These are phyloP conservation scores for Russula dissimulans DNA, from an alignment of 768 basidiomycete species.

Conservation along the genomic window DNA sequence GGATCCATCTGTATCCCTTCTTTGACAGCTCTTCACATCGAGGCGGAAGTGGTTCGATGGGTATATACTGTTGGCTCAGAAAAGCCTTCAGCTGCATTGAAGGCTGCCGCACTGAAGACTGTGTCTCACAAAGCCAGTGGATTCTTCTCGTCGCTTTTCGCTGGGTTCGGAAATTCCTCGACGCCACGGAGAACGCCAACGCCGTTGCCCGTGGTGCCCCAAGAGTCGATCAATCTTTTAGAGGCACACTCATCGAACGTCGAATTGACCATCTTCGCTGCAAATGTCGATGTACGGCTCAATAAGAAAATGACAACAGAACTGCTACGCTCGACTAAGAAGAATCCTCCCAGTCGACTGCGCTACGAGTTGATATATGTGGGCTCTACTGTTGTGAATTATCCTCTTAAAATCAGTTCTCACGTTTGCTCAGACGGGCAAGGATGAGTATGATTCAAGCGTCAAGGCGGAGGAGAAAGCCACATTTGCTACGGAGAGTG, in stretches of 20 bases:
- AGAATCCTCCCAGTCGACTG: constrained; percentile 72
- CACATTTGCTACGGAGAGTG: constrained; percentile 56
- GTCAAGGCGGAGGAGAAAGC: constrained; percentile 55
- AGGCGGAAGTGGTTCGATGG: constrained; percentile 73
- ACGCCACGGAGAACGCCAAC: constrained; percentile 27
- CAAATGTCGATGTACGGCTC: constrained; percentile 53
- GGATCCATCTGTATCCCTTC: constrained; percentile 1
- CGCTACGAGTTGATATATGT: constrained; percentile 83
- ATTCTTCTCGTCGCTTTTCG: constrained; percentile 35
- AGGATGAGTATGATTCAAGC: constrained; percentile 71
- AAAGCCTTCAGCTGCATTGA: constrained; percentile 34
- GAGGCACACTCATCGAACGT: constrained; percentile 45
- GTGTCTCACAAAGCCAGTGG: constrained; percentile 23
- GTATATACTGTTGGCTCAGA: constrained; percentile 61
- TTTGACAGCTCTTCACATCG: constrained; percentile 58
- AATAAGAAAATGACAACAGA: constrained; percentile 62
- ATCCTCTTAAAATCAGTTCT: not conserved
- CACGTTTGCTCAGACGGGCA: constrained; percentile 50
- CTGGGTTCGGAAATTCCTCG: constrained; percentile 24
- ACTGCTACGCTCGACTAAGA: constrained; percentile 87
- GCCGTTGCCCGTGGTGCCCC: constrained; percentile 27
- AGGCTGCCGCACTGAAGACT: not conserved
- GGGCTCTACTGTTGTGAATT: constrained; percentile 21
- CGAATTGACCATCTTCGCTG: constrained; percentile 54
- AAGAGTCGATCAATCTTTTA: constrained; percentile 23